Evolutionary conservation across 2,329 filamentous ascomycete genomes (phyloP).

Genomic region (Macrophomina tecta): DNA sequence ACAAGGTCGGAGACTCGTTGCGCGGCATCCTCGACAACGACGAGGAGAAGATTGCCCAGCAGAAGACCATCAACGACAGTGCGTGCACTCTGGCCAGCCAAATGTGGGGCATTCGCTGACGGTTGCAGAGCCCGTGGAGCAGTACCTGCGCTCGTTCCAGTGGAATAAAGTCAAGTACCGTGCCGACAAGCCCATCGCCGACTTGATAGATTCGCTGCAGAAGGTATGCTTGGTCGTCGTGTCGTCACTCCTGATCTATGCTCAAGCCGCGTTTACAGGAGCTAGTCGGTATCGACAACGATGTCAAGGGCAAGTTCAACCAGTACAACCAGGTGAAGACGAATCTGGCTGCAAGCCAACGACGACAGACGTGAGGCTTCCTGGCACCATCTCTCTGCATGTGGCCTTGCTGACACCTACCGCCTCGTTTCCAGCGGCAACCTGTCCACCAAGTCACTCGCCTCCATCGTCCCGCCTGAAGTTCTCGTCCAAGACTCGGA

Average conservation of each 20-base stretch:
- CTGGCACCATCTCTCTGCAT: not conserved
- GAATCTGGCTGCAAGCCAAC: constrained; percentile 78
- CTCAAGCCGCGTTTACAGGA: constrained; percentile 62
- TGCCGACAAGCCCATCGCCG: constrained; percentile 85
- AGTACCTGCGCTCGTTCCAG: constrained; percentile 85
- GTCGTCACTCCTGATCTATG: not conserved
- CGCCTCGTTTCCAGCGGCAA: constrained; percentile 69
- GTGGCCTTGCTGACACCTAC: not conserved
- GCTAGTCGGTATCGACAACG: constrained; percentile 88
- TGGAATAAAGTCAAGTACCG: constrained; percentile 99
- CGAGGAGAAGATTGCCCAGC: constrained; percentile 79
- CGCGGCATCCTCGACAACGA: constrained; percentile 82
- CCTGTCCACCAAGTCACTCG: constrained; percentile 89
- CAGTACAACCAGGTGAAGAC: constrained; percentile 94
- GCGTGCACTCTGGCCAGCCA: constrained; percentile 45
- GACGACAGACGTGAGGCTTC: constrained; percentile 79
- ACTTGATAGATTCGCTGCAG: constrained; percentile 85
- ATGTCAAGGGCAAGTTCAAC: constrained; percentile 91
- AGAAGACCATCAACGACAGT: constrained; percentile 96
- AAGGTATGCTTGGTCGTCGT: constrained; percentile 65
- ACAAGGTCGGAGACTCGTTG: constrained; percentile 87
- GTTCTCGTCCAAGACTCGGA: constrained; percentile 88
- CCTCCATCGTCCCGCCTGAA: constrained; percentile 77
- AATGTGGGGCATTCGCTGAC: constrained; percentile 5
- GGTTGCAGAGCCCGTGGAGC: constrained; percentile 83